Evolutionary conservation across 805 yeast species (phyloP), one percentile per base, ranked within the genome.

Genomic region (Pichia nanzhaoensis): DNA sequence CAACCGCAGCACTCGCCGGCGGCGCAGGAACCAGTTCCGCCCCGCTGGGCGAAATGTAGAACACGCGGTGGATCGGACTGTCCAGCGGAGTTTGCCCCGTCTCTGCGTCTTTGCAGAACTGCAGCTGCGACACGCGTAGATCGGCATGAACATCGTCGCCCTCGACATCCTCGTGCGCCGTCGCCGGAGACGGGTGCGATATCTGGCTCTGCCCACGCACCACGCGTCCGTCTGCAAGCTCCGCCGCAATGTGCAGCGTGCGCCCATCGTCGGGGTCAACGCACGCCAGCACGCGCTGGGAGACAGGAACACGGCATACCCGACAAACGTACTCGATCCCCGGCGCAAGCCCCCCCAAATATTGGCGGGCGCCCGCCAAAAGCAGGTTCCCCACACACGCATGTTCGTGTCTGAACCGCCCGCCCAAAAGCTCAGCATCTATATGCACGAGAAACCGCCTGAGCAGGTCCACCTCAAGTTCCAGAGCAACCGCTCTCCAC

Each of bases 141-240:
- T 28, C 22, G 24, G 35, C 27, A 16, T 31, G 42, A 16, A 31
- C 45, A 30, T 49, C 55, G 3, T 35, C 35, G 21, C 46, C 52
- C 1, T 39, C 44, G 18, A 32, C 47, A 3, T 39, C 28, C 14
- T 22, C 37, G 14, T 31, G 13, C 9, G 30, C 19, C 21, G 35
- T 42, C 16, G 33, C 30, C 7, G 12, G 30, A 24, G n/a, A 56
- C 50, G 98, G 98, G 63, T 90, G 98, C 1, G 96, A 87, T 10
- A 90, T 90, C 58, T 89, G 95, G 3, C 91, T 82, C 61, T 90
- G 98, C 12, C 98, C 98, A 0, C 90, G 83, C 31, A 90, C 81
- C 2, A 83, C 69, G 4, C 74, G 68, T 2, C 95, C 95, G 61
- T 86, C 76, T 30, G 67, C 66, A 37, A 90, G 67, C 24, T 74